These are phyloP conservation scores for Trametes maxima DNA, from an alignment of 768 basidiomycete species.

Conservation along the genomic window DNA sequence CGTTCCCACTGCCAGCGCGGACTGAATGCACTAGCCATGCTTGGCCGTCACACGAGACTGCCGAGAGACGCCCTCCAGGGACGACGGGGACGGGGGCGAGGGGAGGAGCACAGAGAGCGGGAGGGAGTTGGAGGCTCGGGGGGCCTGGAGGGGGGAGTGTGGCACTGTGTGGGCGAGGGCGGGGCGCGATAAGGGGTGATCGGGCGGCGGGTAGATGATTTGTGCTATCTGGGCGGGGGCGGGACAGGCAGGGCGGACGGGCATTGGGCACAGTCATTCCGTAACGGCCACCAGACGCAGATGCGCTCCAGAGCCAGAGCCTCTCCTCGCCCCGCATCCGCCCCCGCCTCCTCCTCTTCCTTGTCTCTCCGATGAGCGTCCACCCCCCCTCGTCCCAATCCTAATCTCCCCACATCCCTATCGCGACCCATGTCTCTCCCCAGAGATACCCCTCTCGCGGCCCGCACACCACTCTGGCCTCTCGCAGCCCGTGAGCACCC, in stretches of 20 bases:
- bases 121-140: too few relatives aligned
- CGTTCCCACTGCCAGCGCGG: constrained; percentile 2
- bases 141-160: not conserved
- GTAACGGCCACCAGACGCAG: not conserved
- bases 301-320: constrained; percentile 18
- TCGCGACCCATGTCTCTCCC: constrained; percentile 1
- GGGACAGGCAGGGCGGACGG: not conserved
- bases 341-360: not conserved
- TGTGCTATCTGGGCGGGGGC: constrained; percentile 1
- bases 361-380: constrained; percentile 1
- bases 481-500: constrained; percentile 2
- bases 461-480: constrained; percentile 1
- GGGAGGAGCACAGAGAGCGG: not conserved
- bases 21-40: not conserved
- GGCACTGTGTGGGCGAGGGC: not conserved
- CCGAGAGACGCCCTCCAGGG: not conserved
- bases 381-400: not conserved
- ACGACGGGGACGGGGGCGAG: not conserved
- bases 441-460: constrained; percentile 1
- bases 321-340: constrained; percentile 3
- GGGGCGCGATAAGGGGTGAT: not conserved
- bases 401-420: constrained; percentile 6
- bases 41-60: not conserved
- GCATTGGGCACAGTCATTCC: constrained; percentile 11
- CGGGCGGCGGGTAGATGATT: not conserved